A percentile compares a stretch with the other conserved stretches of the same genome.
These are phyloP conservation scores for Sugiyamaella sp. DNA, from an alignment of 1,139 yeast genomes.

Conservation along the genomic window DNA sequence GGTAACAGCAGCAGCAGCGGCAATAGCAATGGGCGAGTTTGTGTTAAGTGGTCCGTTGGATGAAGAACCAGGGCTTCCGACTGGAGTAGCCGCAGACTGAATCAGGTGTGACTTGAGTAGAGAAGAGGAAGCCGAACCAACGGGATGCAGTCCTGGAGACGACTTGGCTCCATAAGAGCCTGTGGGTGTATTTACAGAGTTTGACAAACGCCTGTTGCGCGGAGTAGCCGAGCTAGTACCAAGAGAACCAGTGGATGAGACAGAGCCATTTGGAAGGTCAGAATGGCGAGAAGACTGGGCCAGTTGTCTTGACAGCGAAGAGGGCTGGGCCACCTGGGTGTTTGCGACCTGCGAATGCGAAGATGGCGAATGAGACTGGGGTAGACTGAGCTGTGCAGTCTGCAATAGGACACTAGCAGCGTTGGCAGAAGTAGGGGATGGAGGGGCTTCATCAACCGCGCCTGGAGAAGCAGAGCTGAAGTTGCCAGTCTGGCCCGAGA, in stretches of 20 bases:
- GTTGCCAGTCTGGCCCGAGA: neutral
- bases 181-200: conserved; percentile 23
- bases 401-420: conserved; percentile 21
- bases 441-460: conserved; percentile 6
- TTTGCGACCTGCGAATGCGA: neutral
- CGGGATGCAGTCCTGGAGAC: conserved; percentile 19
- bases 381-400: conserved; percentile 4
- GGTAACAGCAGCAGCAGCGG: conserved; percentile 85
- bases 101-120: conserved; percentile 14
- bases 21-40: conserved; percentile 84
- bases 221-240: conserved; percentile 11
- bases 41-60: conserved; percentile 55
- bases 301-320: conserved; percentile 14
- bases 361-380: conserved; percentile 13
- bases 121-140: conserved; percentile 16
- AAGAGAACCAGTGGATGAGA: neutral
- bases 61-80: conserved; percentile 9
- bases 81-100: conserved; percentile 14
- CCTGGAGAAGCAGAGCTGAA: neutral
- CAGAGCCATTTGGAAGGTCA: conserved; percentile 7
- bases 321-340: conserved; percentile 7
- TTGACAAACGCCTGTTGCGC: conserved; percentile 23
- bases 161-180: conserved; percentile 24
- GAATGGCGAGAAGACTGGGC: conserved; percentile 7
- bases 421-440: conserved; percentile 19